These are phyloP conservation scores for Sisymbrium altissimum DNA, from an alignment of 345 rosid species.

Conservation along the genomic window DNA sequence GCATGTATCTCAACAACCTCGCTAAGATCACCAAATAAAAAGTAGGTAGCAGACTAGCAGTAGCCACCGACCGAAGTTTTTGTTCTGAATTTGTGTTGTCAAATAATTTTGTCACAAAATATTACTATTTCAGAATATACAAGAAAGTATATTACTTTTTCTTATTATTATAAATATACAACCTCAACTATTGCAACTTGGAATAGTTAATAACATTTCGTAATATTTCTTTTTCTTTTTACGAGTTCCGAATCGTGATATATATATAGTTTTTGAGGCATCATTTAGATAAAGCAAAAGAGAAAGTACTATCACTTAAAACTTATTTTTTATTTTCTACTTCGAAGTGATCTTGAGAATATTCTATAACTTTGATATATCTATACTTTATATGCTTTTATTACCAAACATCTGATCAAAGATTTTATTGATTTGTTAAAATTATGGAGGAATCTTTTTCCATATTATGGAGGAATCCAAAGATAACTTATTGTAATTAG, in stretches of 20 bases:
- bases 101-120: not conserved
- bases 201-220: not conserved
- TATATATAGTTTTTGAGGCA: not conserved
- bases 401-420: conserved; percentile 12
- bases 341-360: conserved; percentile 10
- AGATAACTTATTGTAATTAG: conserved; percentile 21
- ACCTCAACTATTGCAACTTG: conserved; percentile 10
- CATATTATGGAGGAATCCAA: conserved; percentile 19
- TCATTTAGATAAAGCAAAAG: conserved; percentile 12
- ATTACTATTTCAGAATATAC: not conserved
- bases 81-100: not conserved
- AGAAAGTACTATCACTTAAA: conserved; percentile 1
- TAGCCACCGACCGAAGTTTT: conserved; percentile 14
- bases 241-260: not conserved
- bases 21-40: conserved; percentile 2
- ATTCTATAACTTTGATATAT: not conserved
- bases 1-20: not conserved
- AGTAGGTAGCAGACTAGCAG: not conserved
- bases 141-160: too few relatives aligned
- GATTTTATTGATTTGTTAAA: not conserved
- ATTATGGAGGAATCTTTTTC: not conserved
- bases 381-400: not conserved
- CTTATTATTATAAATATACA: not conserved
- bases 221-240: not conserved
- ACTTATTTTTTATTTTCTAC: not conserved